Base-by-base conservation (phyloP, 129 eudicot genomes). In the Glebionis coronaria region DNA sequence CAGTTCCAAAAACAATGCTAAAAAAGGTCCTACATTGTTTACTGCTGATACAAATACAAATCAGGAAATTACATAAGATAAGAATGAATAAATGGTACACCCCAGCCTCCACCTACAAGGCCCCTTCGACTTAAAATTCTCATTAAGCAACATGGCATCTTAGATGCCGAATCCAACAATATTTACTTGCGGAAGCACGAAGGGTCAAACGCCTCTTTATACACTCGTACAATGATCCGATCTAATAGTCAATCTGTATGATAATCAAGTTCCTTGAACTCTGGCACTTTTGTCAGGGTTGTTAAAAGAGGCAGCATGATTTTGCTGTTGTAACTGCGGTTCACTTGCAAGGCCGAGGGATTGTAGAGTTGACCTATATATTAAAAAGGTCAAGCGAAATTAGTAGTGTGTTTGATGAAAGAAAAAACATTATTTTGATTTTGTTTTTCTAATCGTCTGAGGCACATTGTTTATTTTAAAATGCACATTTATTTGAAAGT, bases 291-390 rank as follows among this genome's bases (percentile, higher is more conserved):
- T 62, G n/a, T 77, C 87, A 2, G 82, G 57, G 14, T 77, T 44
- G 72, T 71, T 85, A 79, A 81, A 59, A 25, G 90, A 55, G 53
- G 78, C 51, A 31, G 73, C 49, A 27, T n/a, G 77, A 67, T 77
- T 85, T 20, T 79, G 69, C 59, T 81, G 87, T 31, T 71, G 76
- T 81, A 65, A 13, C 35, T 68, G 73, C 0, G 80, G 20, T 68
- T 87, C 91, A 57, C 69, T 78, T 15, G 57, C 82, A 72, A 91
- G 84, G 65, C 97, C 97, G 8, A 91, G 87, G 65, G 81, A 53
- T 52, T 60, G 79, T 53, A 87, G 80, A 50, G 88, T 82, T 7
- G 97, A 55, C 67, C 97, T 91, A 81, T 35, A 78, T 72, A 15
- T 49, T 11, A 12, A 44, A n/a, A 40, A 70, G 8, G 19, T 42